Percentiles rank a stretch among this genome's conserved stretches.
These are phyloP conservation scores for Arctium minus DNA, from an alignment of 129 eudicot genomes.

Conservation along the genomic window DNA sequence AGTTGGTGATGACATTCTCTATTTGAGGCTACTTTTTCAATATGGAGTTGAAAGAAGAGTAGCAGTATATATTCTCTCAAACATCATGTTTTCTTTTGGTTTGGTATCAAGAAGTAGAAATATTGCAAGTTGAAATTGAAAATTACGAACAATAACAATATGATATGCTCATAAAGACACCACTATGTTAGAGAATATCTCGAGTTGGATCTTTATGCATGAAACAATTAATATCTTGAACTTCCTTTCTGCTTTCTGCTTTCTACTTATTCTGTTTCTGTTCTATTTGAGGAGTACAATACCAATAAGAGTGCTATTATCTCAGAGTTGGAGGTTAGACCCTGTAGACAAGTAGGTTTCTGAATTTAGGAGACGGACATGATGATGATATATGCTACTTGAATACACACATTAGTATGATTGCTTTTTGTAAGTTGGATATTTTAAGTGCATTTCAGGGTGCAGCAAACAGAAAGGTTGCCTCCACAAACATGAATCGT, in stretches of 20 bases:
- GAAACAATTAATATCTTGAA: neutral
- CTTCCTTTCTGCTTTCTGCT: neutral
- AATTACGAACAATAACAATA: neutral
- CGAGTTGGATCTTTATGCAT: neutral
- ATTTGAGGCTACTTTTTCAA: neutral
- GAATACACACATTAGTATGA: neutral
- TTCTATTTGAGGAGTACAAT: neutral
- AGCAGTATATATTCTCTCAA: neutral
- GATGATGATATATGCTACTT: neutral
- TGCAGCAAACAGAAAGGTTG: conserved; percentile 93
- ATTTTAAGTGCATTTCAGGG: conserved; percentile 50
- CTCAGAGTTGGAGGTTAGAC: neutral
- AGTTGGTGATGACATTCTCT: neutral
- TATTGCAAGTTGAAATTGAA: neutral
- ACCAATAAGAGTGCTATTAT: neutral
- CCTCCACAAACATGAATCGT: conserved; percentile 96
- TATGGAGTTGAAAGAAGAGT: neutral
- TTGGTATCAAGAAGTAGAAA: neutral
- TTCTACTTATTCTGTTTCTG: neutral
- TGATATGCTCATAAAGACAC: neutral
- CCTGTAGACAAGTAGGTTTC: neutral
- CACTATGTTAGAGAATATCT: neutral
- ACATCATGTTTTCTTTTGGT: neutral
- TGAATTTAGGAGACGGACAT: neutral
- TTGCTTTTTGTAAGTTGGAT: neutral